phyloP scores from a whole-genome alignment of 2,329 filamentous ascomycete genomes.

The Ceratocystiopsis minuta region DNA sequence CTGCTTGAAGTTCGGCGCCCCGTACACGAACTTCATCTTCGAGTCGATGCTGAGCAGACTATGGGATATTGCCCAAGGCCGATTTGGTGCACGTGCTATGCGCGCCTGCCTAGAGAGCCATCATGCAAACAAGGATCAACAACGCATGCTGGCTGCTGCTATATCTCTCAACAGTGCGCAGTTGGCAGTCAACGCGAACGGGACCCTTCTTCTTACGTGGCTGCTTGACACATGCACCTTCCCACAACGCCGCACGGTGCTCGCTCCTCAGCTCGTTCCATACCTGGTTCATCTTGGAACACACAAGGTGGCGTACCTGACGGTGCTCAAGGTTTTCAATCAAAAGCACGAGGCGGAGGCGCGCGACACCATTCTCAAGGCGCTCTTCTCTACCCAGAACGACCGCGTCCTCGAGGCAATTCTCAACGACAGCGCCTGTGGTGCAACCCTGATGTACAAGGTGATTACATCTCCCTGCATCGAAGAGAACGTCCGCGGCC shows the following conservation, averaged over 20 bases:
- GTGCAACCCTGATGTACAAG: constrained; percentile 95
- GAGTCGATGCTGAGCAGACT: constrained; percentile 89
- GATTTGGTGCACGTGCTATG: constrained; percentile 92
- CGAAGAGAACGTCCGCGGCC: constrained; percentile 71
- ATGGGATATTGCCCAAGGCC: constrained; percentile 84
- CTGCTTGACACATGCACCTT: constrained; percentile 97
- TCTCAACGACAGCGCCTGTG: constrained; percentile 75
- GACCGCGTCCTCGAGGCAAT: constrained; percentile 82
- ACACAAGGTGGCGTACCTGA: constrained; percentile 95
- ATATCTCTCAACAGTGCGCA: constrained; percentile 96
- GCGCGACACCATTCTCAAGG: constrained; percentile 72
- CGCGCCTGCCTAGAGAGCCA: constrained; percentile 92
- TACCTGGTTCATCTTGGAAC: constrained; percentile 91
- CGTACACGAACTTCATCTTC: constrained; percentile 92
- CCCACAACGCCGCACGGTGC: constrained; percentile 72
- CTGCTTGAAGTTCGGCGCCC: constrained; percentile 76
- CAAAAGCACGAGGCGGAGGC: constrained; percentile 90
- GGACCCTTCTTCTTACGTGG: constrained; percentile 86
- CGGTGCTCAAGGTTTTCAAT: constrained; percentile 95
- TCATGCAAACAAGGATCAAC: constrained; percentile 85
- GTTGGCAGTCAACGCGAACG: constrained; percentile 89
- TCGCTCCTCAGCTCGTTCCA: constrained; percentile 81
- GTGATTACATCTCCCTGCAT: constrained; percentile 95
- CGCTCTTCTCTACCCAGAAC: constrained; percentile 78
- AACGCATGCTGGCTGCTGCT: constrained; percentile 79